Evolutionary conservation across 2,329 filamentous ascomycete species (phyloP), one percentile per base, ranked within the genome.

Genomic region (Beauveria scarabaeidicola): DNA sequence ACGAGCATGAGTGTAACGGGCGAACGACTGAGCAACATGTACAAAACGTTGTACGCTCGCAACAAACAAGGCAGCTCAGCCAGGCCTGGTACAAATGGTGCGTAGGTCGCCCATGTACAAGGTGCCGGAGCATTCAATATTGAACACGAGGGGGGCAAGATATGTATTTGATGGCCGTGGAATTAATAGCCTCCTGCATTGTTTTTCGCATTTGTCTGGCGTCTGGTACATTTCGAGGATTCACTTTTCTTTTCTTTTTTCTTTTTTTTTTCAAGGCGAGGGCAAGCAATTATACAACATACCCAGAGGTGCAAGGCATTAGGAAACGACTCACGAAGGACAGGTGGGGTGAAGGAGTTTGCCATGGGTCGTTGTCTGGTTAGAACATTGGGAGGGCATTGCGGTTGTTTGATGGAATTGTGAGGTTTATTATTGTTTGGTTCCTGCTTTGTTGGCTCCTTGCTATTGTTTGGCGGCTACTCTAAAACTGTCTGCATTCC

Each of bases 1-100:
- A 76, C 74, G 44, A 75, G 70, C 63, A 74, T 73, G 62, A 74
- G 71, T 56, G 74, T 78, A 43, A 77, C 74, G n/a, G 76, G 76
- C 54, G 66, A 72, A 54, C 70, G 75, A 59, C 63, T 78, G 62
- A 76, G 74, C 66, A 72, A 73, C 61, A 77, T 78, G 75, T 78
- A 78, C 62, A 70, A 70, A 61, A 74, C 72, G 41, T 66, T 78
- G 48, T 66, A 72, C 56, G 65, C 68, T 50, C 70, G 72, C 54
- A 69, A 72, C 61, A 70, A 66, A 63, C 61, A 69, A 56, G 65
- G 65, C n/a, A 62, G 64, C 25, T 67, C 71, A 11, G 62, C 66
- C 55, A 66, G 70, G 38, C 57, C 64, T 50, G 69, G 68, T 47
- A 65, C 69, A 29, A 73, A 74, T 58, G 72, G 71, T 47, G 68